A percentile compares a stretch with the other conserved stretches of the same genome.
Evolutionary conservation across 2,329 filamentous ascomycete genomes (phyloP).

Genomic region (Diaporthe sp.): DNA sequence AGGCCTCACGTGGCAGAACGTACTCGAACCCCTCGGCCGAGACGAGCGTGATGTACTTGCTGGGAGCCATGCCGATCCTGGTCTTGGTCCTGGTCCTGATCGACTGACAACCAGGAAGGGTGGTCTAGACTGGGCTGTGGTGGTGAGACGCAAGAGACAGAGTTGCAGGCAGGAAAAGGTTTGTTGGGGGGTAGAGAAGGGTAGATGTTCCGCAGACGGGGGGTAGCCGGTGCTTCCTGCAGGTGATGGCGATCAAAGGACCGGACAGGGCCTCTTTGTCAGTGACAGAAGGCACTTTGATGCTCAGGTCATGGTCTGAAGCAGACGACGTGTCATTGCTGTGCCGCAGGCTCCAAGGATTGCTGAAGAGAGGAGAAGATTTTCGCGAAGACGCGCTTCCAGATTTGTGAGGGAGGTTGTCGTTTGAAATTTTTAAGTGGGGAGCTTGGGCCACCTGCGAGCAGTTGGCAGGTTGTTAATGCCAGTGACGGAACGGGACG

Average conservation of each 20-base stretch:
- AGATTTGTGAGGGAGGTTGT: neutral
- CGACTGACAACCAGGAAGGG: neutral
- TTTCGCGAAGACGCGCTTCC: neutral
- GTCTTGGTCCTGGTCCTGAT: neutral
- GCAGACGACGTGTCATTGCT: conserved; percentile 12
- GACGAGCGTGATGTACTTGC: conserved; percentile 83
- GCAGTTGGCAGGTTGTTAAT: neutral
- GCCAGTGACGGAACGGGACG: conserved; percentile 13
- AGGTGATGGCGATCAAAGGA: conserved; percentile 18
- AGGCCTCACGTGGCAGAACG: conserved; percentile 78
- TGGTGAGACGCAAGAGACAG: neutral
- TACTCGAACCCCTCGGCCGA: conserved; percentile 84
- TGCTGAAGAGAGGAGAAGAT: conserved; percentile 15
- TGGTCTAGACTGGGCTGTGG: conserved; percentile 20
- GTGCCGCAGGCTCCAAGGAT: conserved; percentile 4
- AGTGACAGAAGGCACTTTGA: conserved; percentile 16
- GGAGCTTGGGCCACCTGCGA: conserved; percentile 21
- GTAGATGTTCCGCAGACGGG: conserved; percentile 8
- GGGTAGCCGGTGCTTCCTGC: conserved; percentile 8
- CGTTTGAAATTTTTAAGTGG: conserved; percentile 20
- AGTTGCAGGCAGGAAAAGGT: conserved; percentile 16
- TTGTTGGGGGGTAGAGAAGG: neutral
- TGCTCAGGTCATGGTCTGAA: conserved; percentile 23
- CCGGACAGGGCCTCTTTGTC: conserved; percentile 4
- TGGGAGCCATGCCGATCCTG: conserved; percentile 45